These are phyloP conservation scores for Piper longum DNA, from an alignment of 164 flowering plant genomes.

Conservation along the genomic window DNA sequence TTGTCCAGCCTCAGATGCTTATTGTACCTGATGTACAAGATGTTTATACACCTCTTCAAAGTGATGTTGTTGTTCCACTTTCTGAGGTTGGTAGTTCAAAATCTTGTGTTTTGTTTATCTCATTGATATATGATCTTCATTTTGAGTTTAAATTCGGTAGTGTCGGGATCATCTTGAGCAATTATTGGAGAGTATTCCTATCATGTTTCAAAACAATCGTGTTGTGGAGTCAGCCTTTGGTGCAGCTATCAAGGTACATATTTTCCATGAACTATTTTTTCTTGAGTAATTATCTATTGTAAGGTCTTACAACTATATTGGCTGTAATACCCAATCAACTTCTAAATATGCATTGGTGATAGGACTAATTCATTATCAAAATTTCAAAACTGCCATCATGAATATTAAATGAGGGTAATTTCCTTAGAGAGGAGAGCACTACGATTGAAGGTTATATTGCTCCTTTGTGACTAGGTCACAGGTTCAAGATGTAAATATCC, in stretches of 20 bases:
- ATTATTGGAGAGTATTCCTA: slow-evolving; percentile 83
- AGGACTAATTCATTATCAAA: too few relatives aligned
- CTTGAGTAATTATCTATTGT: too few relatives aligned
- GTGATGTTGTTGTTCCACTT: slow-evolving; percentile 84
- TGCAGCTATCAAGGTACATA: slow-evolving; percentile 78
- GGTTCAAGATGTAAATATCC: too few relatives aligned
- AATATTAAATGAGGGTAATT: too few relatives aligned
- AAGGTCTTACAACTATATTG: too few relatives aligned
- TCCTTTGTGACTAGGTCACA: too few relatives aligned
- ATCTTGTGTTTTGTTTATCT: background rate
- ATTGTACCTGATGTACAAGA: slow-evolving; percentile 97
- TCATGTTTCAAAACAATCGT: slow-evolving; percentile 74
- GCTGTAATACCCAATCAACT: too few relatives aligned
- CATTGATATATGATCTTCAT: background rate
- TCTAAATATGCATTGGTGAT: too few relatives aligned
- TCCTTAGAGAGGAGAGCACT: too few relatives aligned
- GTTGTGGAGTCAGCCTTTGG: slow-evolving; percentile 91
- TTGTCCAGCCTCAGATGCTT: slow-evolving; percentile 90
- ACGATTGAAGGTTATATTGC: too few relatives aligned
- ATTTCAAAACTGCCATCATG: too few relatives aligned
- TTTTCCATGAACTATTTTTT: background rate
- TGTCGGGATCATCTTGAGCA: slow-evolving; percentile 85
- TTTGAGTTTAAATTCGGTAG: slow-evolving; percentile 22
- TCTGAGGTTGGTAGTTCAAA: slow-evolving; percentile 50
- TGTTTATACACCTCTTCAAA: slow-evolving; percentile 94